Evolutionary conservation across 2,329 filamentous ascomycete species (phyloP), one percentile per base, ranked within the genome.

Genomic region (Exophiala viscosa): DNA sequence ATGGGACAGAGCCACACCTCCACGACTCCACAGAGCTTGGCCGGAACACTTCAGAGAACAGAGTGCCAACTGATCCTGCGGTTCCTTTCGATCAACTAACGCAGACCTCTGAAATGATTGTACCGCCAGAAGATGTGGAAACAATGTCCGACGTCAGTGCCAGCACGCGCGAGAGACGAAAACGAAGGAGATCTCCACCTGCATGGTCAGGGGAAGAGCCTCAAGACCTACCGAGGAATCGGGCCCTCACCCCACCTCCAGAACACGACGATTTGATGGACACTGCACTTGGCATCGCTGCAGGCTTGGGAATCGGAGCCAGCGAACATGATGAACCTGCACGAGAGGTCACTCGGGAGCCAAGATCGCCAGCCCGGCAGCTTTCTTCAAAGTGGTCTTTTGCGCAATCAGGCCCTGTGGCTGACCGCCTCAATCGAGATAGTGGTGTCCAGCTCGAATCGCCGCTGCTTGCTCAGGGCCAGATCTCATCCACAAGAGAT

Each of bases 371-470:
- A 2, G 46, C 42, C 38, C 50, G 48, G 42, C 45, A 58, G 36
- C 31, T 23, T 5, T 50, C 55, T 11, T 28, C 50, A 17, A 54
- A 54, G 4, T 62, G 60, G 59, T 60, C 59, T 28, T 62, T 60
- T 50, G 51, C 54, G 7, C 59, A 57, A 38, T 48, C 55, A 42
- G 48, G 44, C 35, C 34, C 49, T 9, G 38, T 32, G 20, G 41
- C 33, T 8, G 33, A 45, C 5, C n/a, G 54, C 9, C 23, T 41
- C n/a, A 60, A 72, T 64, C 71, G 74, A 55, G 74, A 77, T 53
- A 74, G 70, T 58, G 74, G 68, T 57, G 67, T 74, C 55, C 69
- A 73, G 57, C 68, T 67, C 55, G 75, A 76, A 60, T 73, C 75
- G 45, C 70, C 72, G 36, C 62, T 70, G 33, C 54, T 70, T 28